Conservation (phyloP, 805 yeast species). For the Crinitomyces ghanaensis region DNA sequence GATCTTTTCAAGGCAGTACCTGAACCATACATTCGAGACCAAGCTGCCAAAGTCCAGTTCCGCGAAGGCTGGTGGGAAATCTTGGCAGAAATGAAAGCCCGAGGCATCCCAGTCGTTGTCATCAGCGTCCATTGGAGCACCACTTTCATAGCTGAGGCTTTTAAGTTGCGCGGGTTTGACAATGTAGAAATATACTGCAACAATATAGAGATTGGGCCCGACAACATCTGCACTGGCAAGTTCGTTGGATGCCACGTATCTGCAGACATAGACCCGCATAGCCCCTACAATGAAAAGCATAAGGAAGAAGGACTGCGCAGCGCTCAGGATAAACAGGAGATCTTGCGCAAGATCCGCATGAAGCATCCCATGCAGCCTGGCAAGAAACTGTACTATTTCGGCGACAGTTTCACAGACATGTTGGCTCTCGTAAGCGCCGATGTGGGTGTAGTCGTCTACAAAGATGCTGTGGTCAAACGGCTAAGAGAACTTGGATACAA, state of each 20-base stretch:
- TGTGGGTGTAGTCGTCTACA: constrained; percentile 34
- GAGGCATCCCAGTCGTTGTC: constrained; percentile 30
- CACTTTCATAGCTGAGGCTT: constrained; percentile 30
- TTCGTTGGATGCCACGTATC: too few relatives aligned
- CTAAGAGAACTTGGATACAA: too few relatives aligned
- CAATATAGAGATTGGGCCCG: constrained; percentile 34
- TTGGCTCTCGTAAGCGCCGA: constrained; percentile 38
- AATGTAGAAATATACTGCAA: constrained; percentile 33
- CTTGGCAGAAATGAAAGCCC: constrained; percentile 16
- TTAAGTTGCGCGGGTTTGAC: constrained; percentile 18
- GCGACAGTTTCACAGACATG: constrained; percentile 54
- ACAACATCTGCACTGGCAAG: constrained; percentile 23
- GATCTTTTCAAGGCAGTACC: constrained; percentile 35
- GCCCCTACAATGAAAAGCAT: too few relatives aligned
- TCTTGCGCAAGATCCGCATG: constrained; percentile 15
- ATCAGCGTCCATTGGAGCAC: constrained; percentile 57
- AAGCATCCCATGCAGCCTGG: background rate
- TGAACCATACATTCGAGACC: constrained; percentile 22
- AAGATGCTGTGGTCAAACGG: too few relatives aligned
- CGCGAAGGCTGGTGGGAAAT: constrained; percentile 32
- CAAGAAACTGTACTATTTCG: constrained; percentile 34
- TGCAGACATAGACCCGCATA: too few relatives aligned
- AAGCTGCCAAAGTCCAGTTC: constrained; percentile 30
- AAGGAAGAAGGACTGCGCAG: constrained; percentile 32
- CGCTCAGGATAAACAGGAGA: constrained; percentile 39